Conservation (phyloP, 1,139 yeast species). For the Tardiomyces depauwii region DNA sequence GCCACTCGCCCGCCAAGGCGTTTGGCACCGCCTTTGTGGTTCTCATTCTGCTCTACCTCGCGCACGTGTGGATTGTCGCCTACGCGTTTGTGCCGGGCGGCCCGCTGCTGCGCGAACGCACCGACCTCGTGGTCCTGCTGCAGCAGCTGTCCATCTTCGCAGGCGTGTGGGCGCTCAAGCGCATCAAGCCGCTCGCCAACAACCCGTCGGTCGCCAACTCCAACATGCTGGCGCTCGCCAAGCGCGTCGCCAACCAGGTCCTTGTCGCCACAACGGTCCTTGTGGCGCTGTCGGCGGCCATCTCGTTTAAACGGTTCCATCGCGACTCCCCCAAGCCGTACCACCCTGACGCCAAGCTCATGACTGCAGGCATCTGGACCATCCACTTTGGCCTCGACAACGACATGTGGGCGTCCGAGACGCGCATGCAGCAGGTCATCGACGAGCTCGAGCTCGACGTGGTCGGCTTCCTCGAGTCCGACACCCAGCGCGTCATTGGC, state of each 20-base stretch:
- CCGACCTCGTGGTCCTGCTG: constrained; percentile 54
- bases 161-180: constrained; percentile 20
- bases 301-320: constrained; percentile 52
- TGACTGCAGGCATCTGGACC: constrained; percentile 97
- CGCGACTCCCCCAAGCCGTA: constrained; percentile 53
- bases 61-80: constrained; percentile 95
- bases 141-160: constrained; percentile 38
- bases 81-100: constrained; percentile 98
- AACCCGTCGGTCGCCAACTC: constrained; percentile 11
- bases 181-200: constrained; percentile 12
- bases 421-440: constrained; percentile 74
- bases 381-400: constrained; percentile 94
- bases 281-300: constrained; percentile 26
- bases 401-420: constrained; percentile 97
- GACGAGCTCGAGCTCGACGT: constrained; percentile 82
- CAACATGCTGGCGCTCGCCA: constrained; percentile 12
- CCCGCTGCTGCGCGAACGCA: constrained; percentile 72
- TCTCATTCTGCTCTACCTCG: constrained; percentile 48
- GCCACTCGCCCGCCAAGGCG: constrained; percentile 46
- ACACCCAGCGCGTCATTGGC: constrained; percentile 87
- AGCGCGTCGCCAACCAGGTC: constrained; percentile 18
- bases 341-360: constrained; percentile 61
- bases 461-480: constrained; percentile 82
- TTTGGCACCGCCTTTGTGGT: constrained; percentile 47
- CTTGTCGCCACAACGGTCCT: constrained; percentile 17